phyloP scores from a whole-genome alignment of 208 protist genomes.

The Leishmania amazonensis region DNA sequence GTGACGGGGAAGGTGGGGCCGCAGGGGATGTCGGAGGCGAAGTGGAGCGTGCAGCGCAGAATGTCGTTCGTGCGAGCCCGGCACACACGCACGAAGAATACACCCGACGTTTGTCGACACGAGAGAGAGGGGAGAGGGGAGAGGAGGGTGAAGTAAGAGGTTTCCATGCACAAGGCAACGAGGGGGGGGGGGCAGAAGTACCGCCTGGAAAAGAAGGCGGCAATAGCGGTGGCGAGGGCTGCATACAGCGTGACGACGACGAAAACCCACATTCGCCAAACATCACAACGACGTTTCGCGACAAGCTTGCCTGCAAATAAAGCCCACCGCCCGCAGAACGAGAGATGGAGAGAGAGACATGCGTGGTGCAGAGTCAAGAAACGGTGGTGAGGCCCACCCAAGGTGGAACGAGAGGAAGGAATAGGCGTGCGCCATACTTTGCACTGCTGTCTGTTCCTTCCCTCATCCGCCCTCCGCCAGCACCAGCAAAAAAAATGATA shows the following conservation, averaged over 20 bases:
- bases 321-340: not conserved
- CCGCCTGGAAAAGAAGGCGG: too few relatives aligned
- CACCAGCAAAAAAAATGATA: not conserved
- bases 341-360: not conserved
- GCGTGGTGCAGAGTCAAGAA: not conserved
- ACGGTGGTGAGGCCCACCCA: not conserved
- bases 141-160: not conserved
- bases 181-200: not conserved
- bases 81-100: not conserved
- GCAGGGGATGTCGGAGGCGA: not conserved
- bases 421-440: not conserved
- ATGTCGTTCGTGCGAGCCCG: not conserved
- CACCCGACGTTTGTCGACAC: not conserved
- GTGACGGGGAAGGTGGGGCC: not conserved
- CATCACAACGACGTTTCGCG: not conserved
- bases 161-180: not conserved
- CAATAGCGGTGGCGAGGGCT: not conserved
- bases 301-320: not conserved
- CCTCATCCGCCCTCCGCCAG: not conserved
- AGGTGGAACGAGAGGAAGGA: not conserved
- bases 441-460: not conserved
- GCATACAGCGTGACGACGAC: not conserved
- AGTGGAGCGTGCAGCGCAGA: not conserved
- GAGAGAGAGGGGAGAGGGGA: not conserved
- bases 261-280: not conserved